These are phyloP conservation scores for Xerocomus cyaneibrunnescens DNA, from an alignment of 1,284 basidiomycete genomes.

Conservation along the genomic window DNA sequence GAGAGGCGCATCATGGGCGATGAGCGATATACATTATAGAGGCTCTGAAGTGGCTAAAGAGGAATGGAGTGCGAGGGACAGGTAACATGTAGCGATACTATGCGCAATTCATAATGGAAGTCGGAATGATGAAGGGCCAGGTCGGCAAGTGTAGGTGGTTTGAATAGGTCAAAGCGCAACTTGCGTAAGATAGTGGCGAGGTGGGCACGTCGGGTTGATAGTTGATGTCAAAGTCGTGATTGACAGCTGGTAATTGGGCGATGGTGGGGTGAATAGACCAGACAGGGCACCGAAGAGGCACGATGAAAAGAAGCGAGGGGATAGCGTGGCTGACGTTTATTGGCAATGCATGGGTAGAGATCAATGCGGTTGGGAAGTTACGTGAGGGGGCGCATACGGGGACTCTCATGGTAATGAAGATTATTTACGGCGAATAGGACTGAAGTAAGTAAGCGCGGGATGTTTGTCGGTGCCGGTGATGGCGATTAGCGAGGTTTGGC, in stretches of 20 bases:
- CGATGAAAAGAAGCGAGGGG: neutral
- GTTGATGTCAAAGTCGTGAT: neutral
- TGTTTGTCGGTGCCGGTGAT: neutral
- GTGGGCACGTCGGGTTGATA: neutral
- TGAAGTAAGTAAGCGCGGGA: neutral
- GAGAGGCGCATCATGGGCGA: neutral
- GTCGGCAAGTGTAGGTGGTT: slow-evolving; percentile 10
- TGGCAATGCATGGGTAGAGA: no score
- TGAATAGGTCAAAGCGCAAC: neutral
- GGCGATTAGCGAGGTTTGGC: neutral
- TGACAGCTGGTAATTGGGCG: neutral
- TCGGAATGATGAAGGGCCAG: slow-evolving; percentile 17
- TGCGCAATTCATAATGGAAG: neutral
- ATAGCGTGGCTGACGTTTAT: neutral
- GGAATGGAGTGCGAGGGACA: neutral
- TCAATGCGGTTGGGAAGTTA: neutral
- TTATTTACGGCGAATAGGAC: slow-evolving; percentile 4
- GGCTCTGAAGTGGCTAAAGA: neutral
- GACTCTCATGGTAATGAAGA: neutral
- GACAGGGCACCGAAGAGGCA: no score
- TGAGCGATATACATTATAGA: neutral
- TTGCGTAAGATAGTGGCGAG: slow-evolving; percentile 3
- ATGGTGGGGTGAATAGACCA: no score
- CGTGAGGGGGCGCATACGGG: neutral
- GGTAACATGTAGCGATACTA: neutral